Base-by-base conservation (phyloP, 352 stramenopile species). In the Globisporangium abappressorium region DNA sequence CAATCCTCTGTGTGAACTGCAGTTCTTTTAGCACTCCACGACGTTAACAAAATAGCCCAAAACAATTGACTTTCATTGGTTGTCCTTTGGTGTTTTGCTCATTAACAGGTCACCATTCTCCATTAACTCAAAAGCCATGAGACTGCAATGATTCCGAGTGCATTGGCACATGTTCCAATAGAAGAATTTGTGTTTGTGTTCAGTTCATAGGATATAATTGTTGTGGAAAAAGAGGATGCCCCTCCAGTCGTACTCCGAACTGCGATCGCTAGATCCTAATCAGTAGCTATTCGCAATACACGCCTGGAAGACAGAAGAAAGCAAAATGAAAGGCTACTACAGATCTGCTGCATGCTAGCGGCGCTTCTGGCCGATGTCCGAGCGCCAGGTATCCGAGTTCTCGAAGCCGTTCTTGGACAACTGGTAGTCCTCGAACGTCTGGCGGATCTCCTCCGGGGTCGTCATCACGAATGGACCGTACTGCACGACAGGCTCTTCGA, bases 391-490 rank as follows among this genome's bases (percentile, higher is more conserved):
- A 33, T 62, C 66, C 5, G 84, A 77, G 57, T 85, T 83, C 73
- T 93, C 85, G 65, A 91, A 93, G 11, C 84, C 84, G 69, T 91
- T 91, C 62, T 82, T 77, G 20, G 66, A 74, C 4, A 62, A 34
- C 66, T 88, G 76, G 60, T 81, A 83, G 58, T 90, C 82, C 18
- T 66, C 63, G 24, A 81, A 73, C 60, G 82, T 85, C 47, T 89
- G 54, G 9, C 69, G 79, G 51, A 92, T 86, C 69, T 90, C 78
- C 1, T 79, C 61, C 3, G 68, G 49, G 0, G 72, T 84, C 20
- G 73, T 90, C 85, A 94, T 94, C 70, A 94, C 84, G 70, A 94
- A 94, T 5, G 84, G 84, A 20, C 82, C 83, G 64, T 89, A 79
- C 67, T 89, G 83, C 54, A 86, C 76, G 2, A 91, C 75, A 0